Percentiles rank a stretch among this genome's conserved stretches.
These are phyloP conservation scores for Aspergillus puulaauensis DNA, from an alignment of 2,329 filamentous ascomycete species.

Conservation along the genomic window DNA sequence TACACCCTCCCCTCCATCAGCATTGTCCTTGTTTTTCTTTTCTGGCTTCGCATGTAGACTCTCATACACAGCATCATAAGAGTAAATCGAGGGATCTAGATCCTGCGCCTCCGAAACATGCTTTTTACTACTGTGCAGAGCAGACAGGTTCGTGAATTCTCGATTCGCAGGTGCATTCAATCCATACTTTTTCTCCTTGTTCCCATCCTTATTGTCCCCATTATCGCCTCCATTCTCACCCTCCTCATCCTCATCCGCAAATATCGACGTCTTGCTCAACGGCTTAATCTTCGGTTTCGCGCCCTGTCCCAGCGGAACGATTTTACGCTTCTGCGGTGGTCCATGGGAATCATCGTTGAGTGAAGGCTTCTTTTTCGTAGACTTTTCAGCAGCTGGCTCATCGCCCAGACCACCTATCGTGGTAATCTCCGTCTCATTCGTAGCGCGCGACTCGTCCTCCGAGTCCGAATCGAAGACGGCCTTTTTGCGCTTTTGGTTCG, in stretches of 20 bases:
- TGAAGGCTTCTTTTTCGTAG: conserved; percentile 13
- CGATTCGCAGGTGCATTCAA: conserved; percentile 22
- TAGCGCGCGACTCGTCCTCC: conserved; percentile 29
- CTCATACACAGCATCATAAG: conserved; percentile 52
- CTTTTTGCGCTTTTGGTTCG: conserved; percentile 49
- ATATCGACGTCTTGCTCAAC: conserved; percentile 36
- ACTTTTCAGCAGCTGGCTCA: not conserved
- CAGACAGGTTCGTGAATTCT: conserved; percentile 47
- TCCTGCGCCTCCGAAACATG: conserved; percentile 45
- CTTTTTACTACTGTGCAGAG: conserved; percentile 46
- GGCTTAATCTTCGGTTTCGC: conserved; percentile 30
- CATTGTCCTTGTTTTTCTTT: conserved; percentile 23
- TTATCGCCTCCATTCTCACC: conserved; percentile 18
- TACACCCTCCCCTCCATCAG: conserved; percentile 20
- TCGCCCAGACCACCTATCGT: conserved; percentile 39
- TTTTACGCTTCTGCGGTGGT: conserved; percentile 36
- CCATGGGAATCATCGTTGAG: conserved; percentile 10
- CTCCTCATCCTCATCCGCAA: conserved; percentile 38
- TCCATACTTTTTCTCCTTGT: conserved; percentile 15
- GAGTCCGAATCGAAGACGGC: conserved; percentile 43
- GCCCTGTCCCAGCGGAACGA: conserved; percentile 27
- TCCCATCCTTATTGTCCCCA: not conserved
- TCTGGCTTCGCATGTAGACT: conserved; percentile 43
- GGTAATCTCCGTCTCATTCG: conserved; percentile 34
- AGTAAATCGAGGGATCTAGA: conserved; percentile 49